Conservation (phyloP, 2,329 filamentous ascomycete species). For the Ophidiomyces ophidiicola region DNA sequence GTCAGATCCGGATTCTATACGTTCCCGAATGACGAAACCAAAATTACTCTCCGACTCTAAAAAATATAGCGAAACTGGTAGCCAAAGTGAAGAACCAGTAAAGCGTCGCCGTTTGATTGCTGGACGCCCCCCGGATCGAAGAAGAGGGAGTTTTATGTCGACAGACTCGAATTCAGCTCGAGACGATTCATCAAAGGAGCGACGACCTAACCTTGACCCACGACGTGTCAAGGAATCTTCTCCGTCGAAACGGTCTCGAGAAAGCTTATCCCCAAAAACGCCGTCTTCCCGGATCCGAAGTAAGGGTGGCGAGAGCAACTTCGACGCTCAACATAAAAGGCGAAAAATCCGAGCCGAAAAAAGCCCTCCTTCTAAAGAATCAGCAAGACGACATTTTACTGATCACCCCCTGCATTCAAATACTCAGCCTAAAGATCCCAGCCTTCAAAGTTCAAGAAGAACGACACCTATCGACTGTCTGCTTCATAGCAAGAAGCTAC, state of each 20-base stretch:
- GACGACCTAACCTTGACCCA: conserved; percentile 20
- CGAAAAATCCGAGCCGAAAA: conserved; percentile 24
- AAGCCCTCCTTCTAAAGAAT: too few relatives aligned
- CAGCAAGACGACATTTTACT: too few relatives aligned
- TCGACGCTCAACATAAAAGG: too few relatives aligned
- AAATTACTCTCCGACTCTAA: conserved; percentile 20
- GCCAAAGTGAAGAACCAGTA: conserved; percentile 26
- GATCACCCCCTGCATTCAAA: too few relatives aligned
- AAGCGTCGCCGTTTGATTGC: conserved; percentile 32
- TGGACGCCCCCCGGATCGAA: conserved; percentile 29
- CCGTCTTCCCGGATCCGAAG: conserved; percentile 26
- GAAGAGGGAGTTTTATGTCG: conserved; percentile 28
- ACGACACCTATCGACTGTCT: too few relatives aligned
- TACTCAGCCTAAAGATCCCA: too few relatives aligned
- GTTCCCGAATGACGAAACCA: conserved; percentile 18
- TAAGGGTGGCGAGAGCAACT: too few relatives aligned
- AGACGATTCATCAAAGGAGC: conserved; percentile 26
- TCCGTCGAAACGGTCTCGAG: conserved; percentile 31
- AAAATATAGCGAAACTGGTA: conserved; percentile 24
- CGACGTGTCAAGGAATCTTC: conserved; percentile 15
- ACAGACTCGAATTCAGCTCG: conserved; percentile 32
- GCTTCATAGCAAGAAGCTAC: too few relatives aligned
- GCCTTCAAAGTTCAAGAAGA: too few relatives aligned
- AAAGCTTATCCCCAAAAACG: conserved; percentile 32
- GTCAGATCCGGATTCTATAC: conserved; percentile 26